Percentiles rank a stretch among this genome's conserved stretches.
Conservation (phyloP, 129 eudicot genomes). For the Mikania micrantha region DNA sequence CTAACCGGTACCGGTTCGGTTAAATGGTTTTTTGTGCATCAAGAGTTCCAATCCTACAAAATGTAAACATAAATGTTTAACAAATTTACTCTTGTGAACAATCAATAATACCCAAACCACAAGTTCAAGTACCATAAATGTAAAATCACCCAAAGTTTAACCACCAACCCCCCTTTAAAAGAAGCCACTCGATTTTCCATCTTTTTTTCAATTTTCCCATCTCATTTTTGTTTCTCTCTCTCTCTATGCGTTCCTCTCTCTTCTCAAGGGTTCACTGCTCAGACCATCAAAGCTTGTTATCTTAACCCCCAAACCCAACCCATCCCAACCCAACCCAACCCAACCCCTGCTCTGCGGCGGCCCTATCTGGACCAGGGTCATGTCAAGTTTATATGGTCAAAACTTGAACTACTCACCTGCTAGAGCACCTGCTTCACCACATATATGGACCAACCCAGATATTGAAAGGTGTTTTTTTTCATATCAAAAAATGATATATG, state of each 20-base stretch:
- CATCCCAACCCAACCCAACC: no score
- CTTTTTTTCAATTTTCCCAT: background rate
- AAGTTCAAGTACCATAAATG: background rate
- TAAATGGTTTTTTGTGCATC: no score
- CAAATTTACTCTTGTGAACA: no score
- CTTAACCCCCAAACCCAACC: no score
- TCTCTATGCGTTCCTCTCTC: background rate
- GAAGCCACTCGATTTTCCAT: slow-evolving; percentile 18
- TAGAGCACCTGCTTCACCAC: slow-evolving; percentile 59
- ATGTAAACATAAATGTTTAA: no score
- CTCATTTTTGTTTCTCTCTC: slow-evolving; percentile 6
- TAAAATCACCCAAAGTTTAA: background rate
- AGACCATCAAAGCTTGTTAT: slow-evolving; percentile 18
- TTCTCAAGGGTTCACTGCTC: slow-evolving; percentile 29
- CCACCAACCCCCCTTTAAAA: slow-evolving; percentile 3
- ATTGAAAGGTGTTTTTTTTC: slow-evolving; percentile 43
- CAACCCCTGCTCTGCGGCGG: background rate
- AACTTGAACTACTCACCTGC: slow-evolving; percentile 72
- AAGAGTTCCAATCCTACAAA: no score
- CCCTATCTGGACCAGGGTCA: slow-evolving; percentile 14
- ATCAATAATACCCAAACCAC: background rate
- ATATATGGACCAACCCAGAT: slow-evolving; percentile 60
- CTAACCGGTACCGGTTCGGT: no score
- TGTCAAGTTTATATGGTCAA: slow-evolving; percentile 72
- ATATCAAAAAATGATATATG: background rate